These are phyloP conservation scores for Trichophyton rubrum DNA, from an alignment of 2,329 filamentous ascomycete genomes.

Conservation along the genomic window DNA sequence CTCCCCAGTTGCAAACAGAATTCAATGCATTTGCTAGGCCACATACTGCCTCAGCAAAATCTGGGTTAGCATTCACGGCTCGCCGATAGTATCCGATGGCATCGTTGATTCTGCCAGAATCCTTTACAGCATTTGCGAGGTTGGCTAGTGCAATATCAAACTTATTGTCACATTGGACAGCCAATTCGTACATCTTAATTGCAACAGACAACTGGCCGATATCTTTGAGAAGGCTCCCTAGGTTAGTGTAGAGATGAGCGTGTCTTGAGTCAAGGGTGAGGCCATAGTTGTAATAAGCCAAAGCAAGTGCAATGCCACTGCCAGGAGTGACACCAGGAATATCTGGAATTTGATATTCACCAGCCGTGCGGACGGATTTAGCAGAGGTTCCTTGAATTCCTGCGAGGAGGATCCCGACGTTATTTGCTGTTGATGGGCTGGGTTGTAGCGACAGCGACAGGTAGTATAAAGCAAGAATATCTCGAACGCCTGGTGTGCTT, in stretches of 20 bases:
- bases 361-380: conserved; percentile 25
- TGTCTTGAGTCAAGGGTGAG: conserved; percentile 74
- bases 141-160: conserved; percentile 97
- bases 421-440: conserved; percentile 94
- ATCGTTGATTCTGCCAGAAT: conserved; percentile 82
- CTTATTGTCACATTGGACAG: conserved; percentile 78
- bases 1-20: conserved; percentile 90
- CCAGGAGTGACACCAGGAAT: conserved; percentile 73
- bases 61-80: conserved; percentile 80
- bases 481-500: conserved; percentile 64
- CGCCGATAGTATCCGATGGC: conserved; percentile 85
- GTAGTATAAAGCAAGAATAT: conserved; percentile 91
- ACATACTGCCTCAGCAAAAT: conserved; percentile 94
- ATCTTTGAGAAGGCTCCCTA: conserved; percentile 90
- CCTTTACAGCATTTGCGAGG: conserved; percentile 92
- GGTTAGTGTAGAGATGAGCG: conserved; percentile 91
- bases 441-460: conserved; percentile 86
- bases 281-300: conserved; percentile 93
- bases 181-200: conserved; percentile 94
- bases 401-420: conserved; percentile 92
- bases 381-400: conserved; percentile 65
- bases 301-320: conserved; percentile 73
- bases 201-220: conserved; percentile 85
- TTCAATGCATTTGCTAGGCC: conserved; percentile 89
- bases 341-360: conserved; percentile 32